Evolutionary conservation across 2,329 filamentous ascomycete genomes (phyloP), one percentile per base, ranked within the genome.

Genomic region (Endoconidiophora polonica): DNA sequence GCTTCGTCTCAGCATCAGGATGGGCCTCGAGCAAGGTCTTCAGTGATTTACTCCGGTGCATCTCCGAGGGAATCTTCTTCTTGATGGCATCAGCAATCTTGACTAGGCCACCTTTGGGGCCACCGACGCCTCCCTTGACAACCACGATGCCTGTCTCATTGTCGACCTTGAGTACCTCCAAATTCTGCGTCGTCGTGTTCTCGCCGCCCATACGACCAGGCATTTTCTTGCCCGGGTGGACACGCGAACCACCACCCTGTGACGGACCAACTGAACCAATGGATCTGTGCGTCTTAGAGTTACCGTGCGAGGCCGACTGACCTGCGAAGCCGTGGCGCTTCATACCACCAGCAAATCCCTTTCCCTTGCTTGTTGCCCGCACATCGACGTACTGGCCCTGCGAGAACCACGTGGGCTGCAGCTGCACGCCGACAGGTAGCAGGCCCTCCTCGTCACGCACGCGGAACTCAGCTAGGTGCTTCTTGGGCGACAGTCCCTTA

Each of bases 191-290:
- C 44, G 91, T 98, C 50, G 87, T 83, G 57, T 77, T 79, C 65
- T 94, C 76, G 56, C 83, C 84, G 56, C 91, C 91, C 91, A 98
- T 96, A 53, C 86, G 79, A 50, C 91, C 91, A 3, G 91, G 79
- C 91, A 98, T 98, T 69, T 87, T 91, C 77, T 98, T 98, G 54
- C 91, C 91, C 0, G 91, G 91, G 61, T 87, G 70, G 22, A 98
- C 90, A 66, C 91, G 79, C 55, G 86, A 93, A 68, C 91, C 91
- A 62, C 83, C 81, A 56, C 91, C 91, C 67, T 98, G 91, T 58
- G 83, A 84, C 54, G 83, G 86, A 63, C 91, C 91, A 5, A 82
- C 75, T 33, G 86, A 90, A 72, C 91, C 91, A 68, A 95, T 85
- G 24, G 84, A 84, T 61, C 91, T 77, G 73, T 98, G 91, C 61